Conservation (phyloP, 2,329 filamentous ascomycete species). For the Fusarium sp. region DNA sequence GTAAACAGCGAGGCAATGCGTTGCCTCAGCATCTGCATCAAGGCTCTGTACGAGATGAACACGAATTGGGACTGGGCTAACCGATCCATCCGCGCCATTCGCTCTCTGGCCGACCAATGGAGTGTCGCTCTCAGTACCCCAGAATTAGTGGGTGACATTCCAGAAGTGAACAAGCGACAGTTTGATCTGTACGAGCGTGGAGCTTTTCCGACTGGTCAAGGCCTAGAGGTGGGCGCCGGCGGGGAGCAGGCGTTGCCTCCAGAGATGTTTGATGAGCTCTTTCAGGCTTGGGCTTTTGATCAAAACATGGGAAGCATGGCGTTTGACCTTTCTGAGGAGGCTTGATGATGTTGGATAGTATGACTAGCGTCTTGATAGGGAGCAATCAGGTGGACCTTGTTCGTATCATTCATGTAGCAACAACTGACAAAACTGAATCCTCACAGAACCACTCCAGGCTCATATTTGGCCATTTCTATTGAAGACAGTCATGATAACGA, state of each 20-base stretch:
- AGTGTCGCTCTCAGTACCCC: slow-evolving; percentile 23
- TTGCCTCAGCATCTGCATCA: slow-evolving; percentile 26
- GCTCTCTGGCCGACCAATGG: slow-evolving; percentile 27
- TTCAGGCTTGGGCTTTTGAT: slow-evolving; percentile 32
- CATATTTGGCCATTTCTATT: neutral
- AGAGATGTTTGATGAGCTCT: slow-evolving; percentile 29
- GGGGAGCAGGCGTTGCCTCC: slow-evolving; percentile 8
- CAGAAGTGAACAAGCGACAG: slow-evolving; percentile 12
- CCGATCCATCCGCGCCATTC: slow-evolving; percentile 26
- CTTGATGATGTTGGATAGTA: neutral
- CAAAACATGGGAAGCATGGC: slow-evolving; percentile 22
- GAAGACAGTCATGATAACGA: neutral
- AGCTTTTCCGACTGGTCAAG: neutral
- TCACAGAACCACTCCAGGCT: neutral
- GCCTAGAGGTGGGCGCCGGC: neutral
- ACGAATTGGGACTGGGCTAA: slow-evolving; percentile 36
- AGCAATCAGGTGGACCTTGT: neutral
- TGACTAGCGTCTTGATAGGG: neutral
- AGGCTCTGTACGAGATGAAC: slow-evolving; percentile 31
- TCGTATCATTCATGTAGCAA: neutral
- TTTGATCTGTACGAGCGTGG: slow-evolving; percentile 32
- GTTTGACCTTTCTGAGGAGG: slow-evolving; percentile 23
- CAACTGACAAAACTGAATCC: neutral
- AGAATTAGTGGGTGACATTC: slow-evolving; percentile 23
- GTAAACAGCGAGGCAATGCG: slow-evolving; percentile 20